Evolutionary conservation across 768 basidiomycete species (phyloP).

Genomic region (Candolleomyces efflorescens): DNA sequence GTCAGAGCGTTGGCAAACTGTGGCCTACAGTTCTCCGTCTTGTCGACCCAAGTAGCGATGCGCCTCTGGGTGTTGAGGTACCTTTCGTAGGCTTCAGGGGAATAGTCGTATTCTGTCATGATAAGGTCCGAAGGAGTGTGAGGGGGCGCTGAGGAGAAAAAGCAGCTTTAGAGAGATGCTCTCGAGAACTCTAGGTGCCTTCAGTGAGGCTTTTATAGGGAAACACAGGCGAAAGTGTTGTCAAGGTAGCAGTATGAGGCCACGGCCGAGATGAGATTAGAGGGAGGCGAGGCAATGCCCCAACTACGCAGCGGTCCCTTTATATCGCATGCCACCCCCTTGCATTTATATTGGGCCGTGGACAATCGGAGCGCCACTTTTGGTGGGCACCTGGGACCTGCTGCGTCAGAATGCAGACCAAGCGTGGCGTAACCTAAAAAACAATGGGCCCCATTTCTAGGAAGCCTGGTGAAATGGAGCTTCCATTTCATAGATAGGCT

Average conservation of each 20-base stretch:
- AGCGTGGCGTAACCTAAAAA: background rate
- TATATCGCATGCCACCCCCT: background rate
- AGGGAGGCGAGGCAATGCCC: conserved; percentile 5
- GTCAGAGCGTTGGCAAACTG: conserved; percentile 8
- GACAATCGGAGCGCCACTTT: conserved; percentile 5
- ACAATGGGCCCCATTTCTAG: conserved; percentile 1
- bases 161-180: background rate
- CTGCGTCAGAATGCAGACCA: background rate
- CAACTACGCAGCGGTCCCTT: background rate
- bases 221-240: conserved; percentile 3
- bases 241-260: conserved; percentile 7
- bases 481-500: no score
- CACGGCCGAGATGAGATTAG: background rate
- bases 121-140: background rate
- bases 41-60: conserved; percentile 47
- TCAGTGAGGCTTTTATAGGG: conserved; percentile 4
- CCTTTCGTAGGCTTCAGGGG: conserved; percentile 48
- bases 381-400: background rate
- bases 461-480: background rate
- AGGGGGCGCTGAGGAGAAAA: background rate
- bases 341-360: background rate
- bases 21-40: conserved; percentile 36
- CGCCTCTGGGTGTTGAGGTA: conserved; percentile 43
- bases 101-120: conserved; percentile 64
- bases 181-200: background rate